phyloP scores from a whole-genome alignment of 257 asterid species.

The Przewalskia tangutica region DNA sequence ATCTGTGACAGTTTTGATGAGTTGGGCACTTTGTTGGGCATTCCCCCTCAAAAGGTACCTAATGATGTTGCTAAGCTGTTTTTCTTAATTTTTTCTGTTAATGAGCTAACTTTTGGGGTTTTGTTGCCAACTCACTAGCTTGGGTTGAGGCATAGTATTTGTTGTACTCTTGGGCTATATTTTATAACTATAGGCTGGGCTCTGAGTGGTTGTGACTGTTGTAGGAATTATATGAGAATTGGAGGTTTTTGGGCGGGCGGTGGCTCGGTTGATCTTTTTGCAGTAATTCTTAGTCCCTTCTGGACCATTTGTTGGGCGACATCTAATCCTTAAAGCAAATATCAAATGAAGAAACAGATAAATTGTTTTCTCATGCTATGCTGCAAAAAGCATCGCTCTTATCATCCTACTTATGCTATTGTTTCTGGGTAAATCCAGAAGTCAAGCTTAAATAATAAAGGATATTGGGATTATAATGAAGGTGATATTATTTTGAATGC shows the following conservation, averaged over 20 bases:
- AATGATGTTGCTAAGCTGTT: neutral
- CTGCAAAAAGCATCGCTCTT: neutral
- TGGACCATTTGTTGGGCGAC: neutral
- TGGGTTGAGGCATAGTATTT: neutral
- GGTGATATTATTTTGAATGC: neutral
- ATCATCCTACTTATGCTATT: neutral
- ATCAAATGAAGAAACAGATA: neutral
- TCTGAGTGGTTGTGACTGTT: neutral
- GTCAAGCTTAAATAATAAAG: neutral
- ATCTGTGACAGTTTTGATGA: constrained; percentile 64
- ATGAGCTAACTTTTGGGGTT: neutral
- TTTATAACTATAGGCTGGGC: neutral
- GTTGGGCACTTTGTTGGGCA: constrained; percentile 91
- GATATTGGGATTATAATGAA: neutral
- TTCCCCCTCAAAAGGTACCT: constrained; percentile 81
- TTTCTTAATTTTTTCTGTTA: neutral
- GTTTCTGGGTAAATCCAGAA: neutral
- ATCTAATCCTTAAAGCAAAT: neutral
- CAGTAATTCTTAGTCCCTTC: neutral
- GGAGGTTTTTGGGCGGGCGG: neutral
- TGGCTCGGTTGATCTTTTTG: neutral
- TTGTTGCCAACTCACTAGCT: neutral
- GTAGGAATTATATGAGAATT: neutral
- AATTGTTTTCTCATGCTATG: constrained; percentile 6
- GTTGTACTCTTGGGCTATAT: neutral